Evolutionary conservation across 805 yeast genomes (phyloP), one percentile per base, ranked within the genome.

Genomic region (Scheffersomyces lignosus): DNA sequence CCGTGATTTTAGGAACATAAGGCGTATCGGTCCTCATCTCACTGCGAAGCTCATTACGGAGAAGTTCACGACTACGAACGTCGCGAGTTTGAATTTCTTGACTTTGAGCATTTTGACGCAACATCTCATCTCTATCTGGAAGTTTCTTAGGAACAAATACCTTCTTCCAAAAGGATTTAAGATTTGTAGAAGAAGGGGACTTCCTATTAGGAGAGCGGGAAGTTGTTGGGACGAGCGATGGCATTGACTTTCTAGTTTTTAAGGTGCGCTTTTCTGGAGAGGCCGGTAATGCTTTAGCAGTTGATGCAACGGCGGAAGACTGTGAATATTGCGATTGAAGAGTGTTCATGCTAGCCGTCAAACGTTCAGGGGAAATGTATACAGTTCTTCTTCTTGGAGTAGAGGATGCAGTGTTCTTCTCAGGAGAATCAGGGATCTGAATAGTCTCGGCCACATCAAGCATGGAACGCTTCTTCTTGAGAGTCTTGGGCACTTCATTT

Each of bases 141-240:
- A 20, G 10, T 20, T 20, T 38, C 2, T 33, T 27, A 37, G 32
- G 22, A 4, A 37, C 16, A 18, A 37, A 33, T 26, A 44, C 23
- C 33, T 45, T 48, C 36, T 44, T 49, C 38, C 45, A 45, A 13
- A 50, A 40, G n/a, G 44, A 31, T 31, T 50, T 52, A 20, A 52
- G 41, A 24, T 41, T 39, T 5, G 44, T 26, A 8, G 41, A 60
- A 61, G 15, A 66, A 57, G 18, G 65, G 49, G 24, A 66, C 64
- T 29, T 68, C 47, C 27, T 71, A 72, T 5, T 64, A 60, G 33
- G 15, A 16, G 16, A 10, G 5, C 26, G 18, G 24, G 9, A 7
- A 9, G 20, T 9, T 18, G 31, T 5, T n/a, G 16, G 8, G 16
- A n/a, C 15, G n/a, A 35, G 29, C 14, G 14, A 24, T 9, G 34